Percentiles rank a stretch among this genome's conserved stretches.
Conservation (phyloP, 2,329 filamentous ascomycete genomes). For the Monosporascus sp. region DNA sequence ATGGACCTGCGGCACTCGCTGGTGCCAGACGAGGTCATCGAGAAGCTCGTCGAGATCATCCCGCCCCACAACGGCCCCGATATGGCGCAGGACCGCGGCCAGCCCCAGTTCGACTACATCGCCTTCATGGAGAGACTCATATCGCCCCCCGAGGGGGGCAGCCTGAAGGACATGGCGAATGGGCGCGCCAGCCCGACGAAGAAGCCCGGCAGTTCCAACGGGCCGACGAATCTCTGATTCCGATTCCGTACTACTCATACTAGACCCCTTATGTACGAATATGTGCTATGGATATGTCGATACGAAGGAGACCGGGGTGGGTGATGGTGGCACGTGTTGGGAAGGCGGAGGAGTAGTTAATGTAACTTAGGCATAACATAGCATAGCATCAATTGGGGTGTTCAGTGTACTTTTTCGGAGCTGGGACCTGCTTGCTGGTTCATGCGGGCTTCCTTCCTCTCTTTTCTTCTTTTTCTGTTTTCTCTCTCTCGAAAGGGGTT, state of each 20-base stretch:
- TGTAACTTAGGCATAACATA: no score
- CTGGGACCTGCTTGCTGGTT: slow-evolving; percentile 1
- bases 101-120: slow-evolving; percentile 93
- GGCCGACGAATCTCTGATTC: no score
- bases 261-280: no score
- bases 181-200: slow-evolving; percentile 25
- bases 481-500: not conserved
- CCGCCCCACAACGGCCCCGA: slow-evolving; percentile 80
- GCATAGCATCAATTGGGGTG: slow-evolving; percentile 2
- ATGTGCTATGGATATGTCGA: not conserved
- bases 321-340: no score
- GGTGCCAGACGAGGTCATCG: slow-evolving; percentile 95
- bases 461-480: not conserved
- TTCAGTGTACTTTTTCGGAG: not conserved
- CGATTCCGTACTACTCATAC: no score
- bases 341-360: no score
- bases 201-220: slow-evolving; percentile 14
- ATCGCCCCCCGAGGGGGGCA: slow-evolving; percentile 19
- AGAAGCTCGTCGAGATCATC: slow-evolving; percentile 83
- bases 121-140: slow-evolving; percentile 92
- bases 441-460: not conserved
- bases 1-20: slow-evolving; percentile 92
- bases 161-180: slow-evolving; percentile 23
- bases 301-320: not conserved
- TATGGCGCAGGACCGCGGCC: slow-evolving; percentile 74